Evolutionary conservation across 2,329 filamentous ascomycete genomes (phyloP), one percentile per base, ranked within the genome.

Genomic region (Diaporthe caulivora): DNA sequence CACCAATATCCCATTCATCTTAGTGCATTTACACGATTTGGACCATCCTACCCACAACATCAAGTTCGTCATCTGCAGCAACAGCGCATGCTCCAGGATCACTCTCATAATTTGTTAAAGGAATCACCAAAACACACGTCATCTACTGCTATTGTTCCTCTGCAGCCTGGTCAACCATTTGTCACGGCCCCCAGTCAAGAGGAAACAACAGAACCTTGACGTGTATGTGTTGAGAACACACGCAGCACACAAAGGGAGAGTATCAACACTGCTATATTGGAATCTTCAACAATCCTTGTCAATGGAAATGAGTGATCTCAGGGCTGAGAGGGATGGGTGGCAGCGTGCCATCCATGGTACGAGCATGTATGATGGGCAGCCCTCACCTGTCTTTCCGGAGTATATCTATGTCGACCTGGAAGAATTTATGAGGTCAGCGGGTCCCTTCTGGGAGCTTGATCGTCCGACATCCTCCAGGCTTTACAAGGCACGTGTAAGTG

Each of bases 341-440:
- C 69, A 44, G 34, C 44, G n/a, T 18, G 57, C 44, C 1, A 15
- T 54, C 34, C 55, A 62, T 3, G 8, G n/a, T 17, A 26, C 21
- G 29, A 24, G 24, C n/a, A 5, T 47, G 3, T 21, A 71, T 37
- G 13, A 37, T n/a, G 44, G 24, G 29, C 29, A n/a, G 2, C 47
- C 24, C 18, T 24, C 34, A n/a, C 68, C 37, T n/a, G 58, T 71
- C 58, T 73, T 74, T 13, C 72, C 72, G 26, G 72, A 71, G 3
- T 47, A 58, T 31, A 71, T 73, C 29, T 42, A 65, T 17, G 51
- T 73, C 47, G 29, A 71, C 9, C 29, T 54, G n/a, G 72, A 71
- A 15, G 49, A n/a, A 0, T 71, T 31, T 57, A 51, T 31, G 67
- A 37, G 26, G 37, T n/a, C 72, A 24, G 31, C 58, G 1, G 51